Evolutionary conservation across 208 protist species (phyloP).

Genomic region (Trichomonas tenax): DNA sequence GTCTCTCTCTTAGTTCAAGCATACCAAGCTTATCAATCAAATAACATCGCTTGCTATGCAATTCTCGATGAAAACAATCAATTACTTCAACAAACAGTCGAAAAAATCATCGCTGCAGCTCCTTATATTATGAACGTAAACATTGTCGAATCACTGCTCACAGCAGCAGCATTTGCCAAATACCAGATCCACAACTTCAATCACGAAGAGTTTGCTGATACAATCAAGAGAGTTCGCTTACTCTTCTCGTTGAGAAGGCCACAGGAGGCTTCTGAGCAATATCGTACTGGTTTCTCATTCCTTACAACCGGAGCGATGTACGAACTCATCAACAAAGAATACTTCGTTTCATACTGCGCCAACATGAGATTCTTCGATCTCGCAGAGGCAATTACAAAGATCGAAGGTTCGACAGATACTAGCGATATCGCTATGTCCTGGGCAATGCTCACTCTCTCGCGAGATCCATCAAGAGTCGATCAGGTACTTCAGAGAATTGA

Average conservation of each 20-base stretch:
- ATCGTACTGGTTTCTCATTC: background rate
- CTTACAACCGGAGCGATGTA: background rate
- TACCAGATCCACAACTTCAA: background rate
- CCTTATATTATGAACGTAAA: background rate
- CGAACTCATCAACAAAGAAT: background rate
- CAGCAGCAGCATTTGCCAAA: background rate
- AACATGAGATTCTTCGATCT: background rate
- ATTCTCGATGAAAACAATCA: background rate
- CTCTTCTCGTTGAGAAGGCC: background rate
- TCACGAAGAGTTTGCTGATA: background rate
- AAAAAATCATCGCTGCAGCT: background rate
- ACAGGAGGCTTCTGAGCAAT: background rate
- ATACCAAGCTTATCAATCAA: background rate
- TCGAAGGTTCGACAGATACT: background rate
- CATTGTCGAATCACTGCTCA: background rate
- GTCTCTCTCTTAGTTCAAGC: background rate
- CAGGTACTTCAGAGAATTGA: background rate
- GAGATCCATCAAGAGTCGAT: background rate
- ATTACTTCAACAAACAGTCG: background rate
- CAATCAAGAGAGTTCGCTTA: background rate
- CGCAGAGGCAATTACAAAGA: background rate
- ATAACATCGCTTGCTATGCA: background rate
- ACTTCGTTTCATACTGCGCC: background rate
- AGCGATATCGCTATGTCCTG: background rate
- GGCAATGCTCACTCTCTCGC: background rate